phyloP scores from a whole-genome alignment of 1,284 basidiomycete genomes.

The Ceratobasidium sp. region DNA sequence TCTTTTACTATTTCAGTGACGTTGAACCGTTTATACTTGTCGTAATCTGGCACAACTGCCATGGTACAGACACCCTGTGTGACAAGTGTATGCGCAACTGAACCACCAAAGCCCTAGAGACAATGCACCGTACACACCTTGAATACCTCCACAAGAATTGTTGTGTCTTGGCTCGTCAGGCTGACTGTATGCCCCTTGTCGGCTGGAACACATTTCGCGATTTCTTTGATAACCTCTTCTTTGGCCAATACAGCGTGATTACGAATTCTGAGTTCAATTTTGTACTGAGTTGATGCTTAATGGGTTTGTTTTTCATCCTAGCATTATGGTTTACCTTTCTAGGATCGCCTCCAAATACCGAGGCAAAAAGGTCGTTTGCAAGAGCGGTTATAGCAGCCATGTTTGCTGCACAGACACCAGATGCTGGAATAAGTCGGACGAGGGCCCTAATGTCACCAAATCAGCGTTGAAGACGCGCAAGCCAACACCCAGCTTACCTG shows the following conservation, averaged over 20 bases:
- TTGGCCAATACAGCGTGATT: slow-evolving; percentile 73
- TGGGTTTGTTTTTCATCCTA: not conserved
- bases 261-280: slow-evolving; percentile 73
- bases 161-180: slow-evolving; percentile 68
- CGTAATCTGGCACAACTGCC: slow-evolving; percentile 73
- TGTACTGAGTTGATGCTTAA: slow-evolving; percentile 62
- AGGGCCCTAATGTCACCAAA: slow-evolving; percentile 62
- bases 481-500: slow-evolving; percentile 55
- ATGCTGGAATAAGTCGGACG: slow-evolving; percentile 69
- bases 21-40: slow-evolving; percentile 72
- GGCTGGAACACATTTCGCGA: slow-evolving; percentile 71
- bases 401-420: slow-evolving; percentile 69
- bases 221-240: slow-evolving; percentile 64
- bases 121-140: slow-evolving; percentile 59
- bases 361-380: slow-evolving; percentile 61
- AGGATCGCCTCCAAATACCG: slow-evolving; percentile 59
- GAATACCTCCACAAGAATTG: slow-evolving; percentile 79
- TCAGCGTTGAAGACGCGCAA: not conserved
- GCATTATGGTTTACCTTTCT: slow-evolving; percentile 58
- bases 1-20: slow-evolving; percentile 67
- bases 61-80: slow-evolving; percentile 72
- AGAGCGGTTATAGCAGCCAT: slow-evolving; percentile 68
- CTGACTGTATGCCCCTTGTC: slow-evolving; percentile 64
- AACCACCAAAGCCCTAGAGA: slow-evolving; percentile 2
- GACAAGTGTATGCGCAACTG: slow-evolving; percentile 1